Percentiles rank a stretch among this genome's conserved stretches.
Conservation (phyloP, 768 basidiomycete genomes). For the Macrolepiota fuliginosa region DNA sequence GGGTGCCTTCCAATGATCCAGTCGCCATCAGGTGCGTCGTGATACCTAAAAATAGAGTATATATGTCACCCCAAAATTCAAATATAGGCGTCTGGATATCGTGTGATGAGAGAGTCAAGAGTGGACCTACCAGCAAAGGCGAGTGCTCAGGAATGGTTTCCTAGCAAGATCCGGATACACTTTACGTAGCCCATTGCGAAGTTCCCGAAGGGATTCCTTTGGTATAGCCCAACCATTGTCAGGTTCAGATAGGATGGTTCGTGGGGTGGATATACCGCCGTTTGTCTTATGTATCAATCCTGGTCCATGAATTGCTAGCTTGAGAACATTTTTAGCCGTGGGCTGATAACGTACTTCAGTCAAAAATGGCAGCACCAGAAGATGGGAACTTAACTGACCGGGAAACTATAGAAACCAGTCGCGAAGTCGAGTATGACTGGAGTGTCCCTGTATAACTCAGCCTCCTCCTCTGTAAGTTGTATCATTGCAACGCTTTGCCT, state of each 20-base stretch:
- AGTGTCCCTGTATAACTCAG: constrained; percentile 50
- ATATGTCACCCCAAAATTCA: not conserved
- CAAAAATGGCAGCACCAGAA: not conserved
- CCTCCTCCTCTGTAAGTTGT: constrained; percentile 73
- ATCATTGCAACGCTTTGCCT: constrained; percentile 82
- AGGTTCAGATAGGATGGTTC: constrained; percentile 66
- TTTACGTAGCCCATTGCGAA: constrained; percentile 50
- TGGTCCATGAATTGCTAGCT: constrained; percentile 72
- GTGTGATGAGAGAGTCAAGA: constrained; percentile 6
- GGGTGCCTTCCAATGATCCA: constrained; percentile 84
- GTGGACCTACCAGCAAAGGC: constrained; percentile 80
- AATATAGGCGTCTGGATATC: not conserved
- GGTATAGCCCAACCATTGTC: constrained; percentile 67
- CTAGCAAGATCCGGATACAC: constrained; percentile 79
- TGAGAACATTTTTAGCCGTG: constrained; percentile 65
- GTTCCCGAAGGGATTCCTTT: constrained; percentile 38
- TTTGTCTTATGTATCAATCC: constrained; percentile 61
- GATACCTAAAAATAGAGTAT: constrained; percentile 59
- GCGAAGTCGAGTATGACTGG: constrained; percentile 75
- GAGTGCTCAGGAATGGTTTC: constrained; percentile 67
- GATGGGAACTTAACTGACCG: constrained; percentile 42
- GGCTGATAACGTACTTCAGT: constrained; percentile 43
- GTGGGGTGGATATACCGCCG: constrained; percentile 64
- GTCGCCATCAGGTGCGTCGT: constrained; percentile 81
- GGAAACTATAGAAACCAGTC: constrained; percentile 81